These are phyloP conservation scores for Plasmodium gonderi DNA, from an alignment of 169 alveolate species.

Conservation along the genomic window DNA sequence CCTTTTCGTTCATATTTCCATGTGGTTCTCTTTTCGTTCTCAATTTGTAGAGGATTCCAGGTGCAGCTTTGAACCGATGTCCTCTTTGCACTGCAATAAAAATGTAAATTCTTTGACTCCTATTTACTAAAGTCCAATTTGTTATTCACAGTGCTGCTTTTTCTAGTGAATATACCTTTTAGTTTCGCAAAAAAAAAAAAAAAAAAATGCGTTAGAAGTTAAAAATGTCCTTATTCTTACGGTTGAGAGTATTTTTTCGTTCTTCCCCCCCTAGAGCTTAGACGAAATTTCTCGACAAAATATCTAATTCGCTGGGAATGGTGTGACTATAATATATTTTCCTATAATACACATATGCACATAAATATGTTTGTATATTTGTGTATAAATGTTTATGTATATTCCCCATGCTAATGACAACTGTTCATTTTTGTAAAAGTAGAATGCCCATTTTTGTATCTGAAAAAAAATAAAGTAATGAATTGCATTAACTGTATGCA, in stretches of 20 bases:
- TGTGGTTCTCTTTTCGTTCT: background rate
- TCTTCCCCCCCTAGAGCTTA: background rate
- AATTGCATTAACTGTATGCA: background rate
- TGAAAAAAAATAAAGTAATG: background rate
- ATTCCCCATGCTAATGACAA: background rate
- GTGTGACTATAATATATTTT: background rate
- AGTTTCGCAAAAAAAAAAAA: no score
- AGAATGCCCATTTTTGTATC: background rate
- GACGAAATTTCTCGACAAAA: no score
- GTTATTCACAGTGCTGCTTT: background rate
- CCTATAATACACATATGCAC: background rate
- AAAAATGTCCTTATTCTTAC: background rate
- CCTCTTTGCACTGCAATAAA: background rate
- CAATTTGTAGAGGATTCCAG: no score
- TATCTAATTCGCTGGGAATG: background rate
- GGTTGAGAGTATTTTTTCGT: background rate
- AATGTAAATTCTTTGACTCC: background rate
- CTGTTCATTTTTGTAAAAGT: background rate
- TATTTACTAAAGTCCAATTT: no score
- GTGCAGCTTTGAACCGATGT: no score
- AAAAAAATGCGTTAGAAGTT: background rate
- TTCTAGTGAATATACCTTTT: background rate
- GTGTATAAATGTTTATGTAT: background rate
- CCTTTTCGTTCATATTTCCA: constrained; percentile 55
- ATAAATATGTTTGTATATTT: background rate